phyloP scores from a whole-genome alignment of 164 flowering plant genomes.

The Buxus sempervirens region DNA sequence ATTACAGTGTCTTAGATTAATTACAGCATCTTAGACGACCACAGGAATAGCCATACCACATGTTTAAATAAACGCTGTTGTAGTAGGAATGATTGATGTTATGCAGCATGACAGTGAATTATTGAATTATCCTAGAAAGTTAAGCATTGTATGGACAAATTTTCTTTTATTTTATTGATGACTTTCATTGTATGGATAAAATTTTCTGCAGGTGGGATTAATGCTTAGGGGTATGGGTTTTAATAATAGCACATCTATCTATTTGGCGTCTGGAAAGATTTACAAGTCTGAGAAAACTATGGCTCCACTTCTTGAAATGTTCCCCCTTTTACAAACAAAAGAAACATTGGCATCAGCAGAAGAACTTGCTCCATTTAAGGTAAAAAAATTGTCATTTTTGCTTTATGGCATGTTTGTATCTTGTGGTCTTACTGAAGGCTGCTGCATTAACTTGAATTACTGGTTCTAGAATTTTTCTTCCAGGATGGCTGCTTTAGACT shows the following conservation, averaged over 20 bases:
- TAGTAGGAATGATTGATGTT: too few relatives aligned
- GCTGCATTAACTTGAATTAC: slow-evolving; percentile 25
- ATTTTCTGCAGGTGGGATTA: slow-evolving; percentile 78
- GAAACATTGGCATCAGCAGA: slow-evolving; percentile 67
- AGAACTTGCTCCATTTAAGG: slow-evolving; percentile 82
- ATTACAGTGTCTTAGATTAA: too few relatives aligned
- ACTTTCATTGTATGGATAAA: too few relatives aligned
- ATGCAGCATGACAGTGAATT: too few relatives aligned
- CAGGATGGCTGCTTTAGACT: slow-evolving; percentile 98
- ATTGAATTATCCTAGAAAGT: not conserved
- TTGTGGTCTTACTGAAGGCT: slow-evolving; percentile 7
- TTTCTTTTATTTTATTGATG: not conserved
- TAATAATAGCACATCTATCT: slow-evolving; percentile 72
- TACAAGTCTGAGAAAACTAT: slow-evolving; percentile 76
- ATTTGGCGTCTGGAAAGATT: slow-evolving; percentile 89
- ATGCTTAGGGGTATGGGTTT: slow-evolving; percentile 99
- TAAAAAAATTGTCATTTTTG: slow-evolving; percentile 11
- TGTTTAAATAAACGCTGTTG: too few relatives aligned
- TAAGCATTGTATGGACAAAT: not conserved
- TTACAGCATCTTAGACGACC: too few relatives aligned
- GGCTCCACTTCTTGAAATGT: slow-evolving; percentile 88
- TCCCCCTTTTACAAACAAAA: slow-evolving; percentile 81
- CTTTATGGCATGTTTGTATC: not conserved
- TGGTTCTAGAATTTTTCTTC: slow-evolving; percentile 76
- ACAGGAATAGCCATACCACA: too few relatives aligned